phyloP scores from a whole-genome alignment of 495 filamentous ascomycete species.

The Tuber umbilicatum region DNA sequence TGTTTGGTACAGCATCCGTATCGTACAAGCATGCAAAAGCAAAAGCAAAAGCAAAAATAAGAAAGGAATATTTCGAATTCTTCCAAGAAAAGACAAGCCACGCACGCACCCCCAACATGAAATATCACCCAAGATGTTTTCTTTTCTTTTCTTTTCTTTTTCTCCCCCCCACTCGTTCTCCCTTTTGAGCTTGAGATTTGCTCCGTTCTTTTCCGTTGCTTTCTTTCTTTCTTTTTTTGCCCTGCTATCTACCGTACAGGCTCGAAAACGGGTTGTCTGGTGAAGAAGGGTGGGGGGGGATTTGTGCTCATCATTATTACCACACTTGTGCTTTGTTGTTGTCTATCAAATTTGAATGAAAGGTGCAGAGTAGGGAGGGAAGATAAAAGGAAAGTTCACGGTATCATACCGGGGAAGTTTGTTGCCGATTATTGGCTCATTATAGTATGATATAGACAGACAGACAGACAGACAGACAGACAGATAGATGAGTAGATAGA shows the following conservation, averaged over 20 bases:
- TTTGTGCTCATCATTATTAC: not conserved
- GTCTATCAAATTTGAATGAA: not conserved
- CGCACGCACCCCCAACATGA: not conserved
- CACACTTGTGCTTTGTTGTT: not conserved
- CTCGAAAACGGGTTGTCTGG: not conserved
- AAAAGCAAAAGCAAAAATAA: not conserved
- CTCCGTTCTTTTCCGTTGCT: not conserved
- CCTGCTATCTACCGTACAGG: not conserved
- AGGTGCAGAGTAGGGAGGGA: not conserved
- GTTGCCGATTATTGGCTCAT: not conserved
- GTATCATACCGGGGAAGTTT: not conserved
- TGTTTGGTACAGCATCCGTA: not conserved
- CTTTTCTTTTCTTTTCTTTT: not conserved
- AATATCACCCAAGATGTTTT: not conserved
- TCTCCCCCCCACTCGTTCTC: not conserved
- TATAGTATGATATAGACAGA: not conserved
- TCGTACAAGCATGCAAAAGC: not conserved
- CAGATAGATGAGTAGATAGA: not conserved
- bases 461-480: not conserved
- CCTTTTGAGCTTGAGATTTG: not conserved
- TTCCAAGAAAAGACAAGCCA: not conserved
- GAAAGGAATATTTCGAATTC: not conserved
- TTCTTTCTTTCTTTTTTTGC: too few species aligned
- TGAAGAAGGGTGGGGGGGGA: not conserved
- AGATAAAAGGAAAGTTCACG: not conserved